A percentile compares a stretch with the other conserved stretches of the same genome.
Evolutionary conservation across 768 basidiomycete species (phyloP).

Genomic region (Phanerochaete sordida): DNA sequence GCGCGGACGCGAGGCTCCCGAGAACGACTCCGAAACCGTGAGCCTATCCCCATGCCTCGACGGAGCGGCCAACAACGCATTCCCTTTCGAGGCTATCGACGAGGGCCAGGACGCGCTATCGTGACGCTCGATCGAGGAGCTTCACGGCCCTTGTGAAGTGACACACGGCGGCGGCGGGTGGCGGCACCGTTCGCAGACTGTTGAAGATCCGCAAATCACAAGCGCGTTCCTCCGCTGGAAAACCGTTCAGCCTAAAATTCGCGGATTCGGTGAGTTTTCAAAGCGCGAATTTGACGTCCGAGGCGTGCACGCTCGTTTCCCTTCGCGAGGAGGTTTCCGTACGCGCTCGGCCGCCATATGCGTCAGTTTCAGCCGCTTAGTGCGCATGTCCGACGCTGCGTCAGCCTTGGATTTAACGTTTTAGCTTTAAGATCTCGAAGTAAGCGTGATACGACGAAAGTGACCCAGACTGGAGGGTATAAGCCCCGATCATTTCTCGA

Average conservation of each 20-base stretch:
- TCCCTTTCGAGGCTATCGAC: background rate
- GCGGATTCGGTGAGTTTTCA: background rate
- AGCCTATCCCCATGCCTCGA: constrained; percentile 4
- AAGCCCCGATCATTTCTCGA: constrained; percentile 22
- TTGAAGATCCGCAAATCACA: constrained; percentile 5
- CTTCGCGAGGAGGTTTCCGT: background rate
- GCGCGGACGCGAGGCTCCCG: background rate
- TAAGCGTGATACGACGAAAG: constrained; percentile 5
- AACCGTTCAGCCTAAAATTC: background rate
- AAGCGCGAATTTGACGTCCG: background rate
- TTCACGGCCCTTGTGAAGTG: constrained; percentile 3
- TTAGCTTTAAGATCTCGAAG: constrained; percentile 29
- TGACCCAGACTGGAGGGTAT: constrained; percentile 9
- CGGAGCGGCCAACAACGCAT: background rate
- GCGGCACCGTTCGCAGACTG: background rate
- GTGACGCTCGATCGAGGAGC: background rate
- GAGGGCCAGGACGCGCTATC: background rate
- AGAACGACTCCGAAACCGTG: background rate
- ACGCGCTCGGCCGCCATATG: background rate
- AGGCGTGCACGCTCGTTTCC: background rate
- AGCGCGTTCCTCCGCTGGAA: background rate
- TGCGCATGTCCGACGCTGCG: constrained; percentile 3
- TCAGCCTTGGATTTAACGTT: constrained; percentile 25
- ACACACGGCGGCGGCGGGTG: background rate
- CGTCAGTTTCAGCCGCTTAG: background rate